Percentiles rank a stretch among this genome's conserved stretches.
Conservation (phyloP, 1,284 basidiomycete species). For the Chalciporus sp. region DNA sequence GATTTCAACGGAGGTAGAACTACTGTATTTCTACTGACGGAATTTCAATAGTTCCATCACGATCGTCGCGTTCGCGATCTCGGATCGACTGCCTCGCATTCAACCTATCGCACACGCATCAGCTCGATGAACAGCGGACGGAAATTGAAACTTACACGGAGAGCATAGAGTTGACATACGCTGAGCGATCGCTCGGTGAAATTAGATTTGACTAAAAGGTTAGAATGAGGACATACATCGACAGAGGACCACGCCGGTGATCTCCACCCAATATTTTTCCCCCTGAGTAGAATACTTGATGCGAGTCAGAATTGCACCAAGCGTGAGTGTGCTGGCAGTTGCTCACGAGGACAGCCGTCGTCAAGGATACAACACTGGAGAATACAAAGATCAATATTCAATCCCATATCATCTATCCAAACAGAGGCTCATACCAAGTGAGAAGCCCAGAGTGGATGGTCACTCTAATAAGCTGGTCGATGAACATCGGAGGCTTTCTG, state of each 20-base stretch:
- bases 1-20: not conserved
- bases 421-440: constrained; percentile 7
- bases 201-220: not conserved
- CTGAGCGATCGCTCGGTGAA: not conserved
- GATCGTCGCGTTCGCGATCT: constrained; percentile 7
- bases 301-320: not conserved
- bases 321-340: not conserved
- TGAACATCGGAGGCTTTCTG: not conserved
- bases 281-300: not conserved
- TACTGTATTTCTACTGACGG: constrained; percentile 7
- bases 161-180: constrained; percentile 16
- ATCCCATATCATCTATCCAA: not conserved
- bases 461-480: constrained; percentile 7
- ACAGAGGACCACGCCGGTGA: constrained; percentile 7
- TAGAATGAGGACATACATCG: constrained; percentile 1
- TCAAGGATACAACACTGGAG: constrained; percentile 3
- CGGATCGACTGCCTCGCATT: constrained; percentile 12
- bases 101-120: not conserved
- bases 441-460: constrained; percentile 6
- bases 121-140: not conserved
- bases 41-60: constrained; percentile 7
- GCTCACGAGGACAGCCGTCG: constrained; percentile 9
- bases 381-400: not conserved
- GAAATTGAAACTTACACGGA: constrained; percentile 1
- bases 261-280: constrained; percentile 6